Conservation (phyloP, 495 filamentous ascomycete species). For the Gamarada debralockiae region DNA sequence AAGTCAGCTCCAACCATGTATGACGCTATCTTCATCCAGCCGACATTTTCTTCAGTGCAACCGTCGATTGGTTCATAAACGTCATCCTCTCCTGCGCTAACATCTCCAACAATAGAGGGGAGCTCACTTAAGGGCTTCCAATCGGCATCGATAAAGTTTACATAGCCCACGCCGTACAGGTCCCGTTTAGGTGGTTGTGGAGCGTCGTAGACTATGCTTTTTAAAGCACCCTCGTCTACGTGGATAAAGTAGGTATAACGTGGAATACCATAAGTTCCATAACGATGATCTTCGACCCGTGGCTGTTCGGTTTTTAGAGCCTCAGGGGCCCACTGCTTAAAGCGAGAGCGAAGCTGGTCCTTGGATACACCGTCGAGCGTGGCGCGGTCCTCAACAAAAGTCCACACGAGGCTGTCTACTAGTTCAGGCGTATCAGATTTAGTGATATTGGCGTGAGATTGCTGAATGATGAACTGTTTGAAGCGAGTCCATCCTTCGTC, state of each 20-base stretch:
- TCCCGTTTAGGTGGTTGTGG: constrained; percentile 2
- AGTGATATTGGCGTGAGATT: no score
- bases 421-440: no score
- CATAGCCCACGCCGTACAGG: constrained; percentile 11
- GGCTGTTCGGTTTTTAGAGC: constrained; percentile 21
- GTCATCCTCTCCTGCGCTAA: no score
- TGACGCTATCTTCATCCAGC: constrained; percentile 27
- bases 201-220: constrained; percentile 22
- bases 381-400: constrained; percentile 27
- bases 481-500: no score
- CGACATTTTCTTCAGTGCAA: constrained; percentile 26
- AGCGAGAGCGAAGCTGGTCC: constrained; percentile 25
- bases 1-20: constrained; percentile 2
- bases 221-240: constrained; percentile 27
- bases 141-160: constrained; percentile 22
- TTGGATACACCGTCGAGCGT: constrained; percentile 28
- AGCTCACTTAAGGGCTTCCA: no score
- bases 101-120: constrained; percentile 7
- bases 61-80: constrained; percentile 26
- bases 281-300: constrained; percentile 1
- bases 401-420: constrained; percentile 27
- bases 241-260: constrained; percentile 27
- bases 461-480: no score
- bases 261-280: neutral
- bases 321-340: constrained; percentile 24